Evolutionary conservation across 2,329 filamentous ascomycete genomes (phyloP).

Genomic region (Alternaria incomplexa): DNA sequence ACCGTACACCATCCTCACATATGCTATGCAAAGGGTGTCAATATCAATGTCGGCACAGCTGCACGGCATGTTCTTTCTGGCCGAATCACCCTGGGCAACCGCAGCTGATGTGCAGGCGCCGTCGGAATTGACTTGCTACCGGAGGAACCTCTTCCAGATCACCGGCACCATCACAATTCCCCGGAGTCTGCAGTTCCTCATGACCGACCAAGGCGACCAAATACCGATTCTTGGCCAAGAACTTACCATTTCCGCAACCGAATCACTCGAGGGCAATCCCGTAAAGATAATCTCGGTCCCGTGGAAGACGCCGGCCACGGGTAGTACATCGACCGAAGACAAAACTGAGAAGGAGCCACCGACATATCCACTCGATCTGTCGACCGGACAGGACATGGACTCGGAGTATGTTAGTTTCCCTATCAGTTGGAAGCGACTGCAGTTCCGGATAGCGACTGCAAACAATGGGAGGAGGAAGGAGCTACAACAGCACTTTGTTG

Average conservation of each 20-base stretch:
- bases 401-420: conserved; percentile 89
- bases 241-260: conserved; percentile 87
- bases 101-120: conserved; percentile 61
- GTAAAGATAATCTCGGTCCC: conserved; percentile 96
- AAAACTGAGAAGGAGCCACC: conserved; percentile 85
- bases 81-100: conserved; percentile 73
- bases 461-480: conserved; percentile 96
- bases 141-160: conserved; percentile 94
- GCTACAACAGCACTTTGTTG: conserved; percentile 92
- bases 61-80: conserved; percentile 88
- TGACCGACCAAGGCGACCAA: conserved; percentile 83
- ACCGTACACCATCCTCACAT: conserved; percentile 69
- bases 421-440: conserved; percentile 90
- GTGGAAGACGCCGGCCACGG: conserved; percentile 93
- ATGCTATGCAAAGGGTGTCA: conserved; percentile 65
- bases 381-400: conserved; percentile 71
- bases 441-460: conserved; percentile 93
- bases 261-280: conserved; percentile 90
- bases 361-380: conserved; percentile 74
- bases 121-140: conserved; percentile 92
- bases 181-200: conserved; percentile 75
- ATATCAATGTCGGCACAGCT: conserved; percentile 76
- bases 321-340: conserved; percentile 69
- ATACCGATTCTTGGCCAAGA: conserved; percentile 84
- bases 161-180: conserved; percentile 87